Evolutionary conservation across 2,329 filamentous ascomycete genomes (phyloP).

Genomic region (Fusarium albidum): DNA sequence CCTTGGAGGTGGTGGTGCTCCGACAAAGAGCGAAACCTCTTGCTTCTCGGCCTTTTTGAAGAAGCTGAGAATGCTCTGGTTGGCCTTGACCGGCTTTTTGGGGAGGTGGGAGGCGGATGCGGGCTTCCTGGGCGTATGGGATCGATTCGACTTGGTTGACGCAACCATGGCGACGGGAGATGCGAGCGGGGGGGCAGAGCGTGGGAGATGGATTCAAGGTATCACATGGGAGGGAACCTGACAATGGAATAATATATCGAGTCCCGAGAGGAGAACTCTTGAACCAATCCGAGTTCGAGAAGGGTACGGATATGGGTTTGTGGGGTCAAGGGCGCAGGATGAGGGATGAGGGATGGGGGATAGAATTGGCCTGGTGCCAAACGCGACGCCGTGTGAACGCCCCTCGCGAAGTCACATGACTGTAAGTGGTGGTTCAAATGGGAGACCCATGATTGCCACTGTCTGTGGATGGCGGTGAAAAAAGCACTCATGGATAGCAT

Average conservation of each 20-base stretch:
- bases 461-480: too few species aligned
- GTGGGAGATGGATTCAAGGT: background rate
- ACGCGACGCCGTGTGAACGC: slow-evolving; percentile 35
- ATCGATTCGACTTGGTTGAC: slow-evolving; percentile 44
- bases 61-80: slow-evolving; percentile 76
- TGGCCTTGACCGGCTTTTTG: slow-evolving; percentile 55
- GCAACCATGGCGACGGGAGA: slow-evolving; percentile 43
- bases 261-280: background rate
- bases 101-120: slow-evolving; percentile 29
- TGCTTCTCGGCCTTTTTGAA: slow-evolving; percentile 74
- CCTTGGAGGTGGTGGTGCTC: slow-evolving; percentile 32
- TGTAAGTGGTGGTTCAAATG: too few species aligned
- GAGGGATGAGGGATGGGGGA: too few species aligned
- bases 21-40: slow-evolving; percentile 66
- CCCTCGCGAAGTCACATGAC: slow-evolving; percentile 46
- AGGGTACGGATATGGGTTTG: background rate
- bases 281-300: background rate
- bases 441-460: too few species aligned
- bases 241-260: background rate
- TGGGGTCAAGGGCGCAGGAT: slow-evolving; percentile 6
- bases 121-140: slow-evolving; percentile 45
- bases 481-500: too few species aligned
- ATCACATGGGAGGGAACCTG: background rate
- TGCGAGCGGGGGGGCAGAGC: background rate
- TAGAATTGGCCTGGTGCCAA: slow-evolving; percentile 19